Percentiles rank a stretch among this genome's conserved stretches.
Conservation (phyloP, 2,329 filamentous ascomycete genomes). For the Paecilomyces niveus region DNA sequence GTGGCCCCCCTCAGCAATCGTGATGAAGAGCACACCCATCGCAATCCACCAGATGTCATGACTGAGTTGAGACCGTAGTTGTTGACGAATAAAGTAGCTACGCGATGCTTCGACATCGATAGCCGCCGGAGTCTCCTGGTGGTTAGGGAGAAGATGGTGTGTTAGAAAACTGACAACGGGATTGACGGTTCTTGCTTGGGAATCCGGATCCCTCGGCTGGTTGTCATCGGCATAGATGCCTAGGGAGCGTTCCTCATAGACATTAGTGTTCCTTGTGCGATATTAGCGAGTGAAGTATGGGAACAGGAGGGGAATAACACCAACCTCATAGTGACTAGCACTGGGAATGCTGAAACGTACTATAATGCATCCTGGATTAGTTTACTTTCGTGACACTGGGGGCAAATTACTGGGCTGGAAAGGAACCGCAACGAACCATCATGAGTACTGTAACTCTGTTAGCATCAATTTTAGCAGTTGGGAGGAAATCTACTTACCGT, state of each 20-base stretch:
- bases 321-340: slow-evolving; percentile 25
- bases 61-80: slow-evolving; percentile 58
- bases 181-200: slow-evolving; percentile 12
- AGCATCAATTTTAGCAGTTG: neutral
- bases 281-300: slow-evolving; percentile 2
- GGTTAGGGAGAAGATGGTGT: slow-evolving; percentile 14
- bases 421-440: slow-evolving; percentile 19
- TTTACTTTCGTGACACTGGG: neutral
- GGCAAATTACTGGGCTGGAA: neutral
- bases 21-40: slow-evolving; percentile 53
- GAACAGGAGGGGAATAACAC: slow-evolving; percentile 1
- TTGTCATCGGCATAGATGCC: slow-evolving; percentile 39
- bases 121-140: slow-evolving; percentile 7
- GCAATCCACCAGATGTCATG: slow-evolving; percentile 63
- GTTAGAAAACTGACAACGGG: slow-evolving; percentile 19
- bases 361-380: slow-evolving; percentile 3
- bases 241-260: slow-evolving; percentile 63
- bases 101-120: slow-evolving; percentile 27
- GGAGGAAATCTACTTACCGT: slow-evolving; percentile 54
- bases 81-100: slow-evolving; percentile 46
- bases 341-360: slow-evolving; percentile 31
- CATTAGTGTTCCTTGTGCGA: slow-evolving; percentile 53
- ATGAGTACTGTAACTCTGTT: slow-evolving; percentile 22
- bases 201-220: slow-evolving; percentile 9
- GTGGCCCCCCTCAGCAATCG: slow-evolving; percentile 52